A percentile compares a stretch with the other conserved stretches of the same genome.
Conservation (phyloP, 2,329 filamentous ascomycete genomes). For the Sarocladium brachiariae region DNA sequence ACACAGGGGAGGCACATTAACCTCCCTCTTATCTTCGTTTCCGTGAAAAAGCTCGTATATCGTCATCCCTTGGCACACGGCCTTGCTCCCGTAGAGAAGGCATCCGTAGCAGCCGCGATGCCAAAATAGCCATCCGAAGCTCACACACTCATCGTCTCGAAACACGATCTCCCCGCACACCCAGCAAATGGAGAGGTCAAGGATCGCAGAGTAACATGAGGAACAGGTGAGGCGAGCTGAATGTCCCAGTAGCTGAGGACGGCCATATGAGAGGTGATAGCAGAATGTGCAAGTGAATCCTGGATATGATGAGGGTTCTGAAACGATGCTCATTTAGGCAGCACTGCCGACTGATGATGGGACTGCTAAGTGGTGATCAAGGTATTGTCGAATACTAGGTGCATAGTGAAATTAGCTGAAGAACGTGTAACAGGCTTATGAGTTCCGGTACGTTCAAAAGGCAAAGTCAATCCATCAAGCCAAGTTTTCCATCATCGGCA, state of each 20-base stretch:
- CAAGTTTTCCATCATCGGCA: too few species aligned
- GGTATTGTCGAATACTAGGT: too few species aligned
- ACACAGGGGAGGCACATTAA: slow-evolving; percentile 43
- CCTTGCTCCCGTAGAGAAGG: slow-evolving; percentile 40
- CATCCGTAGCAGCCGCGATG: slow-evolving; percentile 50
- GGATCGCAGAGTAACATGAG: slow-evolving; percentile 38
- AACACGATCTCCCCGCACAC: slow-evolving; percentile 49
- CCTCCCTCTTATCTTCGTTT: slow-evolving; percentile 26
- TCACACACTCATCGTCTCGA: slow-evolving; percentile 47
- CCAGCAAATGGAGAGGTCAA: slow-evolving; percentile 51
- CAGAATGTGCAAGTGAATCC: slow-evolving; percentile 52
- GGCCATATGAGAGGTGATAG: slow-evolving; percentile 33
- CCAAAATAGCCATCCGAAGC: slow-evolving; percentile 56
- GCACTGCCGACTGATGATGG: too few species aligned
- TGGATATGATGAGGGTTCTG: background rate
- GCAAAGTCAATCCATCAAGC: too few species aligned
- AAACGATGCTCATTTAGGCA: too few species aligned
- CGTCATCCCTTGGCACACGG: slow-evolving; percentile 27
- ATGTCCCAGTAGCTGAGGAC: slow-evolving; percentile 35
- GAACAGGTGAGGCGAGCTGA: slow-evolving; percentile 42
- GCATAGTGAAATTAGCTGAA: too few species aligned
- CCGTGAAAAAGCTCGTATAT: slow-evolving; percentile 27
- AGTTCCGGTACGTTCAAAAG: too few species aligned
- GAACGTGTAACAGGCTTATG: too few species aligned
- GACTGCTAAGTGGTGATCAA: too few species aligned